A percentile compares a stretch with the other conserved stretches of the same genome.
These are phyloP conservation scores for Fraxinus albicans DNA, from an alignment of 305 asterid genomes.

Conservation along the genomic window DNA sequence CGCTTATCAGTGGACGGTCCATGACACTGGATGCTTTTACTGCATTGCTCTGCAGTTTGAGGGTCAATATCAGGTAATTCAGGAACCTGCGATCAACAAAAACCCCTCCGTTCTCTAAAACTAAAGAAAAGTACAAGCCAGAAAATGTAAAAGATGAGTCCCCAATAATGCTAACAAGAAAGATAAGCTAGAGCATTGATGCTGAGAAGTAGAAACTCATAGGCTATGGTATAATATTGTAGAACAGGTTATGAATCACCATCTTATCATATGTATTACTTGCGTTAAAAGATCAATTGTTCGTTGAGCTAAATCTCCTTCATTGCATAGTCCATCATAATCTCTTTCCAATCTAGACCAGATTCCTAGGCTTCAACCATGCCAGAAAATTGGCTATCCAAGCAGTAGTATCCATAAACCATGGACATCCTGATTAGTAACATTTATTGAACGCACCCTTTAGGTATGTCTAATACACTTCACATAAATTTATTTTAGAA, in stretches of 20 bases:
- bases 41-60: conserved; percentile 70
- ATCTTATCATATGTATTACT: conserved; percentile 33
- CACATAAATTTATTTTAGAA: neutral
- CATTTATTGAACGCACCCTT: neutral
- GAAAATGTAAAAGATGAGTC: neutral
- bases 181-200: neutral
- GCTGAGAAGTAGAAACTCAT: neutral
- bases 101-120: neutral
- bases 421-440: neutral
- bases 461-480: neutral
- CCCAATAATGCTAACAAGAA: neutral
- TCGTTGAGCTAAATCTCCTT: conserved; percentile 95
- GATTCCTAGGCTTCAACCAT: conserved; percentile 99
- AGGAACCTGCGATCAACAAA: conserved; percentile 56
- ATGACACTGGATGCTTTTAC: conserved; percentile 77
- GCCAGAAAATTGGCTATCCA: conserved; percentile 89
- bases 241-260: neutral
- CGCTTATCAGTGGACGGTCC: conserved; percentile 97
- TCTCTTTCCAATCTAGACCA: conserved; percentile 96
- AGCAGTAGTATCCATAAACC: conserved; percentile 72
- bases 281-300: conserved; percentile 89
- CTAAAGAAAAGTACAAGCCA: neutral
- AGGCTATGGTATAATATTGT: neutral
- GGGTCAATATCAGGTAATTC: conserved; percentile 86
- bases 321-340: conserved; percentile 98